Evolutionary conservation across 2,329 filamentous ascomycete genomes (phyloP).

Genomic region (Aureobasidium melanogenum): DNA sequence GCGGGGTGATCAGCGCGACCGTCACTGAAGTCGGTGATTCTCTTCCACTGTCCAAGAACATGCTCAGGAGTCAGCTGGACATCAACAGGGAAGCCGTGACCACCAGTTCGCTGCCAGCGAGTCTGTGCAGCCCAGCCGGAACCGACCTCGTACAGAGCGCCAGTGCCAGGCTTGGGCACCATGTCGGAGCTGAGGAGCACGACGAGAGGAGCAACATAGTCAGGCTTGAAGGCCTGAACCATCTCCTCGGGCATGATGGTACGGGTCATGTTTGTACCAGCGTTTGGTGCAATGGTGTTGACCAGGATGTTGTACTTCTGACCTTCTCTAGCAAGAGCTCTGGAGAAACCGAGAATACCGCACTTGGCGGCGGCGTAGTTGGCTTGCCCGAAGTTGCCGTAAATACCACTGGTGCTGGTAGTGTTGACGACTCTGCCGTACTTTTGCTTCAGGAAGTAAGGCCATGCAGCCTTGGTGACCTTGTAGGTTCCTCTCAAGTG

Average conservation of each 20-base stretch:
- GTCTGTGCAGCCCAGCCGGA: conserved; percentile 89
- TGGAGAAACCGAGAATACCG: conserved; percentile 91
- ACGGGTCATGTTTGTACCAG: conserved; percentile 88
- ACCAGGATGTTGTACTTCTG: conserved; percentile 96
- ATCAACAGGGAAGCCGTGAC: conserved; percentile 85
- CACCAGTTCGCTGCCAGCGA: conserved; percentile 87
- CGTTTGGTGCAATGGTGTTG: conserved; percentile 97
- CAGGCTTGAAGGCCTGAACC: conserved; percentile 97
- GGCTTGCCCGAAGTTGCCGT: conserved; percentile 97
- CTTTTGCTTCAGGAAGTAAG: conserved; percentile 96
- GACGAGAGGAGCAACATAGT: conserved; percentile 92
- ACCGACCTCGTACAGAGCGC: conserved; percentile 86
- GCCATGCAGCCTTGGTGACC: conserved; percentile 94
- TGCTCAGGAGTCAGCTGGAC: conserved; percentile 75
- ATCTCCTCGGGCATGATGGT: conserved; percentile 94
- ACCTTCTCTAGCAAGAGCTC: conserved; percentile 85
- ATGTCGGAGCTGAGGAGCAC: conserved; percentile 80
- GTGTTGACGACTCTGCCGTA: conserved; percentile 97
- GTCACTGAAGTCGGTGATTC: conserved; percentile 80
- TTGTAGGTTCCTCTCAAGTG: conserved; percentile 94
- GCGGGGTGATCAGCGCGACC: conserved; percentile 79
- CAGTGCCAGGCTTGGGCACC: conserved; percentile 73
- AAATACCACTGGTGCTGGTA: conserved; percentile 92
- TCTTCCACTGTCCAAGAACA: conserved; percentile 64
- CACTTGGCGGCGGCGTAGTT: conserved; percentile 71